These are phyloP conservation scores for Petasospora fabianii DNA, from an alignment of 1,139 yeast species.

Conservation along the genomic window DNA sequence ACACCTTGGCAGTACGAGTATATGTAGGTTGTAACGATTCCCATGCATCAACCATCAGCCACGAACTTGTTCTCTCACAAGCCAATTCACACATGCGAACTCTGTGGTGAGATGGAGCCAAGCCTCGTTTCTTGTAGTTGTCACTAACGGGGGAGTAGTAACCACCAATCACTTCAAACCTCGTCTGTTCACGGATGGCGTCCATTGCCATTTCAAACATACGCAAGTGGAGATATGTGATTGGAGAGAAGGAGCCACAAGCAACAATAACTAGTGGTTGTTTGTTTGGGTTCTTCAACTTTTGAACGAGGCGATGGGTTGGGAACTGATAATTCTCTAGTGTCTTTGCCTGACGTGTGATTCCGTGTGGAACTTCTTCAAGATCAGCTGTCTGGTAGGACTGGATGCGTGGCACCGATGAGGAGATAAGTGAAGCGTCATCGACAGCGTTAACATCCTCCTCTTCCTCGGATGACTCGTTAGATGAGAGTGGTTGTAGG, in stretches of 20 bases:
- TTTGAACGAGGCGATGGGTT: slow-evolving; percentile 73
- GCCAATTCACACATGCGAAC: slow-evolving; percentile 98
- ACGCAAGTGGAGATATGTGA: slow-evolving; percentile 87
- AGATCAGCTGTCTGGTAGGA: slow-evolving; percentile 82
- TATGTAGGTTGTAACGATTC: slow-evolving; percentile 89
- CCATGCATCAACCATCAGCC: slow-evolving; percentile 99
- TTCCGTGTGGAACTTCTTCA: slow-evolving; percentile 95
- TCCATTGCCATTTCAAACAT: slow-evolving; percentile 99
- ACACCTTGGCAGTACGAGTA: slow-evolving; percentile 90
- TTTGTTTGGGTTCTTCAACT: slow-evolving; percentile 69
- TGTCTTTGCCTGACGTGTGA: slow-evolving; percentile 76
- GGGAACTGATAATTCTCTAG: slow-evolving; percentile 76
- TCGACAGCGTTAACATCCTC: slow-evolving; percentile 2
- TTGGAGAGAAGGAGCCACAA: slow-evolving; percentile 95
- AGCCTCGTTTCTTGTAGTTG: slow-evolving; percentile 88
- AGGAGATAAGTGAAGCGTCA: slow-evolving; percentile 1
- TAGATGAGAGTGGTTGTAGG: slow-evolving; percentile 41
- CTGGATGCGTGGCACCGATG: slow-evolving; percentile 36
- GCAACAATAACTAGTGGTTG: slow-evolving; percentile 93
- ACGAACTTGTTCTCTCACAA: slow-evolving; percentile 91
- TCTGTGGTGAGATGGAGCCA: slow-evolving; percentile 84
- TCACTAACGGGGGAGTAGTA: slow-evolving; percentile 97
- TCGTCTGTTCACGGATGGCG: slow-evolving; percentile 85
- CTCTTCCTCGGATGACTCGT: slow-evolving; percentile 30
- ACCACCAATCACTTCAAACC: slow-evolving; percentile 95